Evolutionary conservation across 495 filamentous ascomycete genomes (phyloP).

Genomic region (Penicillium fimorum): DNA sequence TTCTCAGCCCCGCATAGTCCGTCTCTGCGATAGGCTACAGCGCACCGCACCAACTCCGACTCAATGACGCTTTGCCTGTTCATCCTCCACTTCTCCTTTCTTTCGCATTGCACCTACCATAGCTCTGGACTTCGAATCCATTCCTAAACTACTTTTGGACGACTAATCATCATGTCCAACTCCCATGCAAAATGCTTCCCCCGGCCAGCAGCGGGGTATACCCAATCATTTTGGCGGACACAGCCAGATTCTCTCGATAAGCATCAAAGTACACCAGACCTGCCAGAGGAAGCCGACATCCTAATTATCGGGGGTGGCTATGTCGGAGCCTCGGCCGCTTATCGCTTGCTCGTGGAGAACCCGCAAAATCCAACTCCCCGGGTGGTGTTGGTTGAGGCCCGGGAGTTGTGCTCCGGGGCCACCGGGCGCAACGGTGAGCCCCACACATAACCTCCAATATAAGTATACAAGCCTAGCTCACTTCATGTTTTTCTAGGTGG

Average conservation of each 20-base stretch:
- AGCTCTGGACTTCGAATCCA: too few species aligned
- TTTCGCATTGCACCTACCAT: too few species aligned
- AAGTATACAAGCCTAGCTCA: background rate
- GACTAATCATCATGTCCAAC: background rate
- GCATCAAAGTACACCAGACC: constrained; percentile 44
- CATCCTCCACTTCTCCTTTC: too few species aligned
- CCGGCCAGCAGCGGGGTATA: constrained; percentile 47
- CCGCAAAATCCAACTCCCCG: constrained; percentile 16
- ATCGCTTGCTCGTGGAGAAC: constrained; percentile 50
- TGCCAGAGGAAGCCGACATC: constrained; percentile 54
- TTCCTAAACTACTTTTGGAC: background rate
- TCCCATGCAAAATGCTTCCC: constrained; percentile 6
- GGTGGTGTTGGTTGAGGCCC: constrained; percentile 40
- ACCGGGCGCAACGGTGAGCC: constrained; percentile 42
- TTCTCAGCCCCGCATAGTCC: background rate
- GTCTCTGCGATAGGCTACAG: too few species aligned
- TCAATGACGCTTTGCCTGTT: too few species aligned
- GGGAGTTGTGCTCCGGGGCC: constrained; percentile 44
- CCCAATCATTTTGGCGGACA: constrained; percentile 66
- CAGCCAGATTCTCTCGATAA: constrained; percentile 54
- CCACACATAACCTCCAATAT: background rate
- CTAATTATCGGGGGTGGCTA: constrained; percentile 75
- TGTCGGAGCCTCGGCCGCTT: constrained; percentile 61
- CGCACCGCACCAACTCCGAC: too few species aligned
- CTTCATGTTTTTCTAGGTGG: constrained; percentile 23